Evolutionary conservation across 2,329 filamentous ascomycete species (phyloP).

Genomic region (Epichloe aotearoae): DNA sequence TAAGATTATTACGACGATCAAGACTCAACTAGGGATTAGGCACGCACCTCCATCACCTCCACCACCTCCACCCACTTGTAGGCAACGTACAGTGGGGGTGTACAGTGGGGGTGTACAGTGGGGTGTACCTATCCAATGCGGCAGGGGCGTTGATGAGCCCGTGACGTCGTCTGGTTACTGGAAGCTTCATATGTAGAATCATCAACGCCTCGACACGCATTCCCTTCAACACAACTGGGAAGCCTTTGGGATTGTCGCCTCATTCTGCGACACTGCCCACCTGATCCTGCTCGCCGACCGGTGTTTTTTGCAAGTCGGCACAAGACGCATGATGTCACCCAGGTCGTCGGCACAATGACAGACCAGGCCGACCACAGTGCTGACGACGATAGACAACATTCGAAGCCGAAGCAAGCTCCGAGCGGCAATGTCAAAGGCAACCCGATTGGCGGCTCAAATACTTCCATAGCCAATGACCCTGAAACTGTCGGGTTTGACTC

Average conservation of each 20-base stretch:
- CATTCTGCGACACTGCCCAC: background rate
- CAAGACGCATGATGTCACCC: constrained; percentile 3
- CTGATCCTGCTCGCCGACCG: background rate
- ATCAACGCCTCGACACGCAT: background rate
- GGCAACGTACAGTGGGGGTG: no score
- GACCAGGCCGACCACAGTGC: constrained; percentile 4
- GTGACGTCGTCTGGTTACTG: constrained; percentile 1
- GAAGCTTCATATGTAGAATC: background rate
- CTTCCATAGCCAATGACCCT: background rate
- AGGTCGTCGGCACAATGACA: constrained; percentile 5
- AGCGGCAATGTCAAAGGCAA: background rate
- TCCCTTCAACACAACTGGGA: background rate
- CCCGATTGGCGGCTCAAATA: background rate
- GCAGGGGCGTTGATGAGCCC: background rate
- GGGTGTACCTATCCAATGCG: background rate
- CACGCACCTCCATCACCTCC: no score
- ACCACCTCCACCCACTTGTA: no score
- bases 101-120: no score
- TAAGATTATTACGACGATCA: background rate
- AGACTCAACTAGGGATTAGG: no score
- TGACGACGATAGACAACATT: background rate
- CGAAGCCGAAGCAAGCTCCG: background rate
- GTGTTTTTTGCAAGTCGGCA: background rate
- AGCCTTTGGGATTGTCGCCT: background rate
- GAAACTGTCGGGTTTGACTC: background rate